phyloP scores from a whole-genome alignment of 495 filamentous ascomycete species.

The Penicillium malachiteum region DNA sequence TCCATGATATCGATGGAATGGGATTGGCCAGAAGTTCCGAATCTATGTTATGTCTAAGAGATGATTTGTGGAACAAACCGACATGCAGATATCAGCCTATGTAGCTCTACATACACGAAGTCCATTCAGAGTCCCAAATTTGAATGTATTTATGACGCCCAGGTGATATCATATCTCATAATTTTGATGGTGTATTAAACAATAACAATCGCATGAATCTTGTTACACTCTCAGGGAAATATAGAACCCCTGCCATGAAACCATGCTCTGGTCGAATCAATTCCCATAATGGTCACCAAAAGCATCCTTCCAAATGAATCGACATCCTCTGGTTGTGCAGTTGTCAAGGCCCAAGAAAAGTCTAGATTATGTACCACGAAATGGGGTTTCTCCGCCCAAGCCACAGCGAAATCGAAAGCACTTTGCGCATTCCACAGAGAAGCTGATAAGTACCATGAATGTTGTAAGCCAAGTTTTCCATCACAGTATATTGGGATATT shows the following conservation, averaged over 20 bases:
- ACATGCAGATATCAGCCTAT: not conserved
- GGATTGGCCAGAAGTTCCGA: not conserved
- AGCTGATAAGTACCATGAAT: slow-evolving; percentile 45
- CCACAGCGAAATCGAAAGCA: slow-evolving; percentile 45
- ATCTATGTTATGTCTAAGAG: not conserved
- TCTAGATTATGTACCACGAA: slow-evolving; percentile 42
- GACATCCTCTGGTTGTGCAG: slow-evolving; percentile 44
- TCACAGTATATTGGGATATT: slow-evolving; percentile 29
- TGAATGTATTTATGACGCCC: not conserved
- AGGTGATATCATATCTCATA: not conserved
- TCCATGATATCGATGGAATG: not conserved
- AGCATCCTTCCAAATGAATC: slow-evolving; percentile 49
- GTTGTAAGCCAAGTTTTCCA: slow-evolving; percentile 29
- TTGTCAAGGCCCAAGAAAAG: slow-evolving; percentile 28
- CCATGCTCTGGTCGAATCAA: slow-evolving; percentile 47
- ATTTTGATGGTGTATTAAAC: not conserved
- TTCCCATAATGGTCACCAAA: slow-evolving; percentile 40
- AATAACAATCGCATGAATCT: too few species aligned
- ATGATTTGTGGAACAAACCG: not conserved
- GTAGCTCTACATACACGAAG: too few species aligned
- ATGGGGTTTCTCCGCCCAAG: slow-evolving; percentile 47
- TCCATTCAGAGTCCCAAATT: too few species aligned
- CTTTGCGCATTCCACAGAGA: slow-evolving; percentile 47
- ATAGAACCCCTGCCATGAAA: slow-evolving; percentile 31
- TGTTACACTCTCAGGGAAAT: slow-evolving; percentile 14